phyloP scores from a whole-genome alignment of 805 yeast genomes.

The Jamesozyma piceae region DNA sequence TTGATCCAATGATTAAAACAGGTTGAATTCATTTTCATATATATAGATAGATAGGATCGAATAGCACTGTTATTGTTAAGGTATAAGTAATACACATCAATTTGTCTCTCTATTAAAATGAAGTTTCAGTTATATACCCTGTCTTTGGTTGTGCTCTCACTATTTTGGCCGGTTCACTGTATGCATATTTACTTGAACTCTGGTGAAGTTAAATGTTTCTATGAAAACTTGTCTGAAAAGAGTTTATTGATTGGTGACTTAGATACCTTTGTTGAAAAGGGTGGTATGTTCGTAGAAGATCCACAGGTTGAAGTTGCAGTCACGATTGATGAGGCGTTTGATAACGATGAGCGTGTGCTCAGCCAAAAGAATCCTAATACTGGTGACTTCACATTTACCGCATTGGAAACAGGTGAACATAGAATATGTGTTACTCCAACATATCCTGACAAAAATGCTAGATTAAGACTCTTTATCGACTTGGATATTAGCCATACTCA shows the following conservation, averaged over 20 bases:
- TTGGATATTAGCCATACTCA: constrained; percentile 59
- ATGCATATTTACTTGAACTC: constrained; percentile 74
- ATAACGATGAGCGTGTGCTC: constrained; percentile 70
- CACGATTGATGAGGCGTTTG: constrained; percentile 55
- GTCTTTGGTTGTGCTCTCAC: not conserved
- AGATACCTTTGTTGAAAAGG: constrained; percentile 49
- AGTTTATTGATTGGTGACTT: constrained; percentile 75
- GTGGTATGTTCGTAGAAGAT: constrained; percentile 43
- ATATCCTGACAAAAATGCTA: constrained; percentile 32
- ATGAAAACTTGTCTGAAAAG: constrained; percentile 65
- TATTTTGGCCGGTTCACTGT: constrained; percentile 4
- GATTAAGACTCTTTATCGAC: constrained; percentile 66
- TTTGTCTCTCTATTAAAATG: too few species aligned
- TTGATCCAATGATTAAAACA: too few species aligned
- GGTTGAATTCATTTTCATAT: too few species aligned
- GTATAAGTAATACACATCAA: too few species aligned
- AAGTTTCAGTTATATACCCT: not conserved
- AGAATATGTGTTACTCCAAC: constrained; percentile 61
- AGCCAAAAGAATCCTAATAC: constrained; percentile 50
- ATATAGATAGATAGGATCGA: too few species aligned
- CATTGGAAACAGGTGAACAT: constrained; percentile 80
- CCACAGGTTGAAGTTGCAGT: constrained; percentile 44
- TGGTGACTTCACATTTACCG: constrained; percentile 72
- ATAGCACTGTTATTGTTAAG: too few species aligned
- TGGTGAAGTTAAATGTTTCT: constrained; percentile 73